phyloP scores from a whole-genome alignment of 78 protist genomes.

The Chrysochromulina parva region DNA sequence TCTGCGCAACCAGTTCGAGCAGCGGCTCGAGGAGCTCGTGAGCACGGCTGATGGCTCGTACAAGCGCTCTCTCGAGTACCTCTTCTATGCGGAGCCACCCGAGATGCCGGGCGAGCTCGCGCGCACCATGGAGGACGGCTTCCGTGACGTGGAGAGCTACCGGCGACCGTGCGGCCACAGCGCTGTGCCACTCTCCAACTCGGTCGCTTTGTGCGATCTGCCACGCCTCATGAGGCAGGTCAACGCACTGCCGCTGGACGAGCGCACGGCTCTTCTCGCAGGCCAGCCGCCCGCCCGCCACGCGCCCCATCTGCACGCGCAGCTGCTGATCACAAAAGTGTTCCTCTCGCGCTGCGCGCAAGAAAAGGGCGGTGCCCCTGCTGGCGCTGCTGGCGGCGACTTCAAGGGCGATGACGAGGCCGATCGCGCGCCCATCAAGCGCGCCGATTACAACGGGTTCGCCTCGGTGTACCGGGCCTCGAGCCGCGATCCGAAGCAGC shows the following conservation, averaged over 20 bases:
- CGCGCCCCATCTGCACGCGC: not conserved
- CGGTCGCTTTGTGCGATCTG: slow-evolving; percentile 5
- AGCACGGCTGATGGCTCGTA: slow-evolving; percentile 36
- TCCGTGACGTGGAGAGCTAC: slow-evolving; percentile 17
- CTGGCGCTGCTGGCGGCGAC: too few species aligned
- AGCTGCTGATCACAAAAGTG: slow-evolving; percentile 25
- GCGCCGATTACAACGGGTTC: not conserved
- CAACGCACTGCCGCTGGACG: too few species aligned
- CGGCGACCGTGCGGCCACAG: not conserved
- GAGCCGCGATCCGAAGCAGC: slow-evolving; percentile 46
- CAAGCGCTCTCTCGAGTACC: slow-evolving; percentile 56
- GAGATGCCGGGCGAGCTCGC: slow-evolving; percentile 26
- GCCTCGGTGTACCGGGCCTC: slow-evolving; percentile 39
- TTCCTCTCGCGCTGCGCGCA: slow-evolving; percentile 29
- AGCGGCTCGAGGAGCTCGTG: slow-evolving; percentile 40
- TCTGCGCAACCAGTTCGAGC: slow-evolving; percentile 66
- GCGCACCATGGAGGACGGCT: slow-evolving; percentile 47
- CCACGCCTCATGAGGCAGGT: not conserved
- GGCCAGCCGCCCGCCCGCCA: too few species aligned
- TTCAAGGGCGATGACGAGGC: not conserved
- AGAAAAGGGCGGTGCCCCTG: not conserved
- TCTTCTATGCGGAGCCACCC: slow-evolving; percentile 58
- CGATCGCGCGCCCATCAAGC: not conserved
- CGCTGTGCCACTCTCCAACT: slow-evolving; percentile 44
- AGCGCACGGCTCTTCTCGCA: too few species aligned